A percentile compares a stretch with the other conserved stretches of the same genome.
These are phyloP conservation scores for Clonostachys solani DNA, from an alignment of 2,329 filamentous ascomycete species.

Conservation along the genomic window DNA sequence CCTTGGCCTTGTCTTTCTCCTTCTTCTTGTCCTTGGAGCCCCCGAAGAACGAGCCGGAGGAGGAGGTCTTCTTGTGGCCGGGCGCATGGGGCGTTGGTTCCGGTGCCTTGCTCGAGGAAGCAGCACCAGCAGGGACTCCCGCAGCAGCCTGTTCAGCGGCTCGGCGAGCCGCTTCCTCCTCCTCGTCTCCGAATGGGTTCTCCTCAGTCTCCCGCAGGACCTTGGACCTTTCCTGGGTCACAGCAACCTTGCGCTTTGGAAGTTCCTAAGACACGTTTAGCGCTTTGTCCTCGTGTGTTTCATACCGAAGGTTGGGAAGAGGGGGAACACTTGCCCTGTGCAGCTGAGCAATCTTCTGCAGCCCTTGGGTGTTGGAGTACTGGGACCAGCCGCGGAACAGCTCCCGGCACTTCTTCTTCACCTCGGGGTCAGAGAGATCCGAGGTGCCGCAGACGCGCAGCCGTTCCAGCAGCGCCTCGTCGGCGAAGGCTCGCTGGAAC, in stretches of 20 bases:
- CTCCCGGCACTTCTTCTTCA: constrained; percentile 83
- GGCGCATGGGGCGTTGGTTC: constrained; percentile 5
- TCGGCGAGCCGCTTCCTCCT: constrained; percentile 45
- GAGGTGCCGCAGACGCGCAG: constrained; percentile 85
- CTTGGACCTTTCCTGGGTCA: constrained; percentile 74
- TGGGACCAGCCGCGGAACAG: constrained; percentile 81
- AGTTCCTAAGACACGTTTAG: constrained; percentile 43
- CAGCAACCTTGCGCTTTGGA: constrained; percentile 64
- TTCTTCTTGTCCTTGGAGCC: constrained; percentile 41
- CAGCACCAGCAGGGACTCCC: constrained; percentile 8
- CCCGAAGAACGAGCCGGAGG: constrained; percentile 2
- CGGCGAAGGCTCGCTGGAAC: constrained; percentile 83
- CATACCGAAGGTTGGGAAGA: background rate
- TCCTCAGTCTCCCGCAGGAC: constrained; percentile 80
- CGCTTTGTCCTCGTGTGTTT: background rate
- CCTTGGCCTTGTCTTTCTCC: constrained; percentile 43
- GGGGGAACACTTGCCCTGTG: constrained; percentile 49
- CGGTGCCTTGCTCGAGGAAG: constrained; percentile 10
- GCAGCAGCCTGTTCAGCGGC: constrained; percentile 20
- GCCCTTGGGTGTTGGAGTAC: constrained; percentile 76
- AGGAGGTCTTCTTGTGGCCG: constrained; percentile 5
- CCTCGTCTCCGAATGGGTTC: constrained; percentile 64
- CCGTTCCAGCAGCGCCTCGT: constrained; percentile 88
- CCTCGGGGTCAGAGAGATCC: constrained; percentile 75
- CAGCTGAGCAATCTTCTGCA: constrained; percentile 74